These are phyloP conservation scores for Aspergillus sp. DNA, from an alignment of 2,329 filamentous ascomycete genomes.

Conservation along the genomic window DNA sequence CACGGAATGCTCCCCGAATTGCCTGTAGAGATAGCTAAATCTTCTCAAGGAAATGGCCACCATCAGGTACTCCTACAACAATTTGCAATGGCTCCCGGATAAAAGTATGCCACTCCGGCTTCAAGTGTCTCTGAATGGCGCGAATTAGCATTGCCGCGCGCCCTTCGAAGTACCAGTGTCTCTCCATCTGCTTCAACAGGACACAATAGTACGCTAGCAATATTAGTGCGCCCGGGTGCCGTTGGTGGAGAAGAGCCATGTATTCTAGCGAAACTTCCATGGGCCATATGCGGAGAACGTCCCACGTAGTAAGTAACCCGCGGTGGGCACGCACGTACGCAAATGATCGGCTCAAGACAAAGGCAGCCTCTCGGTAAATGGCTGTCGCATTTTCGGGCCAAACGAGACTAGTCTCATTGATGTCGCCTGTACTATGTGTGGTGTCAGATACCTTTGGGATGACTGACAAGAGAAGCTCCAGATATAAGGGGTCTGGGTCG, in stretches of 20 bases:
- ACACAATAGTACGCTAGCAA: slow-evolving; percentile 6
- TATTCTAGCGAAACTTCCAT: slow-evolving; percentile 6
- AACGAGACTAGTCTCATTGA: background rate
- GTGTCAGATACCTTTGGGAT: too few relatives aligned
- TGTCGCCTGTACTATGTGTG: background rate
- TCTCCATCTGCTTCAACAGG: background rate
- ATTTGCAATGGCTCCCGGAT: background rate
- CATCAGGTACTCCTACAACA: background rate
- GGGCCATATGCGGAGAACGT: slow-evolving; percentile 9
- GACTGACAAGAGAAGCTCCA: background rate
- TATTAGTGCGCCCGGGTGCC: background rate
- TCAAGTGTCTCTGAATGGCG: background rate
- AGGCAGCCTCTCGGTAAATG: slow-evolving; percentile 1
- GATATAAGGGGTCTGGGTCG: background rate
- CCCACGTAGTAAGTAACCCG: background rate
- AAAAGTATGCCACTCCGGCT: background rate
- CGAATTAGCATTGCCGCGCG: background rate
- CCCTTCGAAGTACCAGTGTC: slow-evolving; percentile 5
- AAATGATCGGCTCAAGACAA: background rate
- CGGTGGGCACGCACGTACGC: background rate
- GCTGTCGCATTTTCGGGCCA: background rate
- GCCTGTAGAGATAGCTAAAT: background rate
- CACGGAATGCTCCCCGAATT: background rate
- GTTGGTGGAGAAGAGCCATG: slow-evolving; percentile 4
- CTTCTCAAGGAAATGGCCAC: background rate